Evolutionary conservation across 192 early-diverging fungal genomes (phyloP), one percentile per base, ranked within the genome.

Genomic region (Piromyces sp.): DNA sequence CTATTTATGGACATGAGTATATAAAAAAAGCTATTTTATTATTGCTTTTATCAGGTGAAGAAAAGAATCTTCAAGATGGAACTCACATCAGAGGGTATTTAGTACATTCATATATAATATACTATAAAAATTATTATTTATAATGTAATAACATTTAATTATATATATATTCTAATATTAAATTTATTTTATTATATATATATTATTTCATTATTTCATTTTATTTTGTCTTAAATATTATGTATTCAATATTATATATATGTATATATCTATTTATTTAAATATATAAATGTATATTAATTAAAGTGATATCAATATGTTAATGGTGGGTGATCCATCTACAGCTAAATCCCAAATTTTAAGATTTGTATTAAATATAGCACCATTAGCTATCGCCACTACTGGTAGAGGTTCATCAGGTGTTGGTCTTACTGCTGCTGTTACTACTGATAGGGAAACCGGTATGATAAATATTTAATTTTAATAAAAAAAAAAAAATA

Each of bases 331-430:
- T 81, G 97, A 99, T 88, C 97, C 97, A 31, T 96, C 95, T n/a
- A 96, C 95, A 7, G 96, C 96, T 16, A 99, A 99, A 89, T 97
- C 96, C n/a, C 97, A 99, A 87, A 91, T 99, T 82, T 90, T 99
- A 83, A 89, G 95, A n/a, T 97, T 94, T 86, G 94, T 99, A 29
- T 86, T 96, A 79, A 96, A 97, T 83, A 95, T 95, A 82, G 96
- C 97, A 51, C 97, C 97, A 30, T 87, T 97, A 80, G 96, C 96
- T 12, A 97, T 99, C 79, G 95, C 95, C 22, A 99, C 97, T 7
- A 98, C 97, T 17, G 97, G 97, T 80, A 92, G 96, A 83, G 97
- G 96, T 78, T 95, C 95, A 5, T 96, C 95, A 29, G 97, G 96
- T 81, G 97, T 98, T 1, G 97, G 97, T 89, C 91, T 99, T 84